Evolutionary conservation across 1,139 yeast species (phyloP).

Genomic region (Yamadazyma diddensiae): DNA sequence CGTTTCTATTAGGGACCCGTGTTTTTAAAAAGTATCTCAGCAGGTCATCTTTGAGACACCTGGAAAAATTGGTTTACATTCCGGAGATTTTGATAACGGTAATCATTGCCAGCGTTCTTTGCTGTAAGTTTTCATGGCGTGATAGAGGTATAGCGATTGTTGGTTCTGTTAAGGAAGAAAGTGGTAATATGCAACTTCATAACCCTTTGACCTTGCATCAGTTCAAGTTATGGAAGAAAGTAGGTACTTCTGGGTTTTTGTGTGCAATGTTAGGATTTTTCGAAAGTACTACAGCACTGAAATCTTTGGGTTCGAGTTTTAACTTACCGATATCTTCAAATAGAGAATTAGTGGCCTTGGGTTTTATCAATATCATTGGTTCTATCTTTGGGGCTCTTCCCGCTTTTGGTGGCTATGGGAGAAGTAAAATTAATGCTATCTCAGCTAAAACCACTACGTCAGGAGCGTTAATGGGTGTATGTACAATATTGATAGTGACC

Average conservation of each 20-base stretch:
- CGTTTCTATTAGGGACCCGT: constrained; percentile 39
- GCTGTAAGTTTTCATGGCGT: constrained; percentile 54
- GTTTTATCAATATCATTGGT: constrained; percentile 66
- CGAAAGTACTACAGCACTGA: constrained; percentile 91
- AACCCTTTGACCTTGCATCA: constrained; percentile 31
- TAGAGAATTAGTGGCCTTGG: constrained; percentile 79
- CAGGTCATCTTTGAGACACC: constrained; percentile 12
- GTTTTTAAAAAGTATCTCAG: constrained; percentile 36
- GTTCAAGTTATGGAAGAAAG: constrained; percentile 34
- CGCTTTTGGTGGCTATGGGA: constrained; percentile 94
- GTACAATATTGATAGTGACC: constrained; percentile 64
- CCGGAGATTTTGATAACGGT: constrained; percentile 87
- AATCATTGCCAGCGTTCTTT: constrained; percentile 56
- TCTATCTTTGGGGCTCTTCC: constrained; percentile 81
- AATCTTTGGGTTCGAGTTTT: constrained; percentile 66
- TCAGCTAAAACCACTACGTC: constrained; percentile 84
- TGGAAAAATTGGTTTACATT: constrained; percentile 45
- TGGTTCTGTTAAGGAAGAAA: constrained; percentile 54
- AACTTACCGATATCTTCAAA: constrained; percentile 70
- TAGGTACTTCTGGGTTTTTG: constrained; percentile 61
- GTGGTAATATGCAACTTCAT: constrained; percentile 21
- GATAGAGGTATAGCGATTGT: constrained; percentile 61
- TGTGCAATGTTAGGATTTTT: constrained; percentile 89
- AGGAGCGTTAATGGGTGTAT: constrained; percentile 75
- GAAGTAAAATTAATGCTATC: constrained; percentile 84